phyloP scores from a whole-genome alignment of 768 basidiomycete species.

The Phanerochaete carnosa region DNA sequence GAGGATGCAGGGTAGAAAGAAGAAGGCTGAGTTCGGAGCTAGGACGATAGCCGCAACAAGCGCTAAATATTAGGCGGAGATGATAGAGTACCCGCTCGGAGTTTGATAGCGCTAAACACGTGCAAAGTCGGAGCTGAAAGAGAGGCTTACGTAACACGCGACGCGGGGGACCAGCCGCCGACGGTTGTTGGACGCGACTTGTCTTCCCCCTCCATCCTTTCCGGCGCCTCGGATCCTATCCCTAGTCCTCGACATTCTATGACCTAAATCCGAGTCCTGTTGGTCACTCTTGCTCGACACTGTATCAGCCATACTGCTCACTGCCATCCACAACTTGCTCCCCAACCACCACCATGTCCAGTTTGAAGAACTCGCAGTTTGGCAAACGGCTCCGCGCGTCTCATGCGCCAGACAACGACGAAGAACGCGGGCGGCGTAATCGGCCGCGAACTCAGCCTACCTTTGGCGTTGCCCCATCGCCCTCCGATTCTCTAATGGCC shows the following conservation, averaged over 20 bases:
- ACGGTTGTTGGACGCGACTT: conserved; percentile 8
- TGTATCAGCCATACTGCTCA: neutral
- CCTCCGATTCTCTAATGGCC: conserved; percentile 51
- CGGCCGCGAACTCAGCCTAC: conserved; percentile 51
- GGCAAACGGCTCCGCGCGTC: conserved; percentile 78
- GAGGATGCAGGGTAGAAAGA: neutral
- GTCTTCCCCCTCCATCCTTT: conserved; percentile 2
- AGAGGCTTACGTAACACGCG: conserved; percentile 19
- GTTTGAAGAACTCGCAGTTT: conserved; percentile 81
- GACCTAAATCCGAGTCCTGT: conserved; percentile 17
- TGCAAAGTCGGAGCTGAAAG: neutral
- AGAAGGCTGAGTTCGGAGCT: neutral
- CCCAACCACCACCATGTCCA: conserved; percentile 47
- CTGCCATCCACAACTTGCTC: neutral
- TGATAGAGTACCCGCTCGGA: neutral
- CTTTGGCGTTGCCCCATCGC: conserved; percentile 47
- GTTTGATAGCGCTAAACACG: neutral
- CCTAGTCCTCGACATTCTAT: conserved; percentile 14
- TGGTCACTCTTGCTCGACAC: conserved; percentile 13
- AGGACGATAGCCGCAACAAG: neutral
- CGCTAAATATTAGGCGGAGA: neutral
- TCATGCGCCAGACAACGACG: conserved; percentile 54
- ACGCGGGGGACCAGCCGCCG: conserved; percentile 20
- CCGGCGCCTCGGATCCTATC: conserved; percentile 7
- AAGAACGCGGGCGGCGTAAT: conserved; percentile 48